Evolutionary conservation across 768 basidiomycete species (phyloP).

Genomic region (Phylloporus scabripes): DNA sequence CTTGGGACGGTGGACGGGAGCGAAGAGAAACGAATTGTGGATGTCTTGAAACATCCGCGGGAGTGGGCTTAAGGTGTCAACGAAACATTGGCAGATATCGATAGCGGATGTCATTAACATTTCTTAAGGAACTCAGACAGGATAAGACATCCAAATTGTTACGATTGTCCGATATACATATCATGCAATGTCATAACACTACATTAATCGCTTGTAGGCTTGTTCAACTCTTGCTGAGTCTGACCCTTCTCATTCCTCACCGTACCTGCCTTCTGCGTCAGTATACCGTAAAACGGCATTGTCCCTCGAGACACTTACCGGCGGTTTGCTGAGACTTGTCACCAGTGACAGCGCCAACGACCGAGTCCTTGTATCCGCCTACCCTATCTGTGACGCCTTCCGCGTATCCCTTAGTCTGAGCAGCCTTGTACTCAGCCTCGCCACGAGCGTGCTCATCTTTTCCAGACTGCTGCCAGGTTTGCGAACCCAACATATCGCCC

Average conservation of each 20-base stretch:
- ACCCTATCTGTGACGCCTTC: conserved; percentile 44
- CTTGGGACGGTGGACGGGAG: conserved; percentile 58
- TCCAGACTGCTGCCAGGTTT: conserved; percentile 41
- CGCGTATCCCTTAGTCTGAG: conserved; percentile 45
- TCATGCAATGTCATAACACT: background rate
- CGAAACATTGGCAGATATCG: too few relatives aligned
- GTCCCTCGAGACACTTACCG: conserved; percentile 29
- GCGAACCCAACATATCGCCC: conserved; percentile 41
- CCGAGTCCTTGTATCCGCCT: conserved; percentile 47
- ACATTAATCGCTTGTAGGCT: conserved; percentile 16
- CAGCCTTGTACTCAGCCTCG: conserved; percentile 42
- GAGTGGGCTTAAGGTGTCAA: conserved; percentile 47
- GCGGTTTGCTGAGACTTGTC: conserved; percentile 47
- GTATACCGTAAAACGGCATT: rapidly evolving
- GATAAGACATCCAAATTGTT: too few relatives aligned
- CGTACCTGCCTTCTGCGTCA: conserved; percentile 38
- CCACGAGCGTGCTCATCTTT: conserved; percentile 47
- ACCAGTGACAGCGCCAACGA: conserved; percentile 52
- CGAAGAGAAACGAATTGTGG: conserved; percentile 60
- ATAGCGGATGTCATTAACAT: too few relatives aligned
- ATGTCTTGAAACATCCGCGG: conserved; percentile 54
- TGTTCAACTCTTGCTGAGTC: conserved; percentile 50
- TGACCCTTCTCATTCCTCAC: conserved; percentile 49
- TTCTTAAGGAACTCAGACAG: too few relatives aligned
- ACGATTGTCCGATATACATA: conserved; percentile 1